A percentile compares a stretch with the other conserved stretches of the same genome.
phyloP scores from a whole-genome alignment of 2,329 filamentous ascomycete genomes.

The Diaporthe citri region DNA sequence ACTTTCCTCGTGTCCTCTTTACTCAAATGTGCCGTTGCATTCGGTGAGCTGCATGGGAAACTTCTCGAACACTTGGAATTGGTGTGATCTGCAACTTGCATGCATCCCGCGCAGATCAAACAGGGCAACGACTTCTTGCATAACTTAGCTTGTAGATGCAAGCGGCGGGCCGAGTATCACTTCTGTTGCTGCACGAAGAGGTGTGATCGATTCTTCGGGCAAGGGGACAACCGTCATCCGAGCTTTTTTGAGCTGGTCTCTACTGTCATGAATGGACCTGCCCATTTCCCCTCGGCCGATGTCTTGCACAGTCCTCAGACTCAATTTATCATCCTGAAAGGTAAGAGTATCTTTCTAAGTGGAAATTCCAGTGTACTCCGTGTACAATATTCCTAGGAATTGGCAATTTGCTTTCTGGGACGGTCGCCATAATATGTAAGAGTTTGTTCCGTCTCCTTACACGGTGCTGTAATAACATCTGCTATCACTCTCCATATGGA shows the following conservation, averaged over 20 bases:
- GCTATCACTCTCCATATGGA: neutral
- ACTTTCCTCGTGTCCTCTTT: neutral
- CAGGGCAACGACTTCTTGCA: neutral
- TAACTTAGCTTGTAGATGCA: neutral
- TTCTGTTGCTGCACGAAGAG: neutral
- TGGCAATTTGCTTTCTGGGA: neutral
- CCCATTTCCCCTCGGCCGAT: neutral
- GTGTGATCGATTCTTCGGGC: neutral
- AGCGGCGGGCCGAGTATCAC: neutral
- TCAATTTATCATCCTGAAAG: neutral
- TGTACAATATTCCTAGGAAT: neutral
- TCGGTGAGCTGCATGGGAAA: neutral
- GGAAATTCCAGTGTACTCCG: neutral
- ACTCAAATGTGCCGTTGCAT: neutral
- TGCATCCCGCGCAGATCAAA: slow-evolving; percentile 10
- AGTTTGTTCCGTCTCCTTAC: neutral
- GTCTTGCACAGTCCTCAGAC: neutral
- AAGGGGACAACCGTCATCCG: neutral
- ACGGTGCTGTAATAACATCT: neutral
- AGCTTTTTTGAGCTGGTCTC: neutral
- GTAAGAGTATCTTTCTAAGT: neutral
- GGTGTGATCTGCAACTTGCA: neutral
- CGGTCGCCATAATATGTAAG: too few relatives aligned
- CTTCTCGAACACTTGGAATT: neutral
- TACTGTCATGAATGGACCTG: neutral